Conservation (phyloP, 2,329 filamentous ascomycete genomes). For the Colletotrichum scovillei region DNA sequence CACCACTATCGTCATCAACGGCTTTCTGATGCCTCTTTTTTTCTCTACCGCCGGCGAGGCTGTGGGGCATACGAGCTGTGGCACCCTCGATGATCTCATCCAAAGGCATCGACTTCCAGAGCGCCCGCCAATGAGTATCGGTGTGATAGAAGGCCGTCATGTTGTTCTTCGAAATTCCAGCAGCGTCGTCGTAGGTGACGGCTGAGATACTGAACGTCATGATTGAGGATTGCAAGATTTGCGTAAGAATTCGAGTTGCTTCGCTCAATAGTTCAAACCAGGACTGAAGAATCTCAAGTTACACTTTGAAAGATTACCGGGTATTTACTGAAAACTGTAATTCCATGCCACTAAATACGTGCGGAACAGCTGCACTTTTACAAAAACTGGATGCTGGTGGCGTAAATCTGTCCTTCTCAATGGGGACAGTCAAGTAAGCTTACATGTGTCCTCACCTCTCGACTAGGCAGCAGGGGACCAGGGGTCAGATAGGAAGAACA, state of each 20-base stretch:
- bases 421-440: not conserved
- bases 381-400: not conserved
- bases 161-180: not conserved
- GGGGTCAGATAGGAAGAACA: not conserved
- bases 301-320: too few relatives aligned
- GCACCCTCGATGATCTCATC: slow-evolving; percentile 14
- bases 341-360: not conserved
- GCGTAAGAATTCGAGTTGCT: not conserved
- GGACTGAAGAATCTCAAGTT: too few relatives aligned
- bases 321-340: not conserved
- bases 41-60: not conserved
- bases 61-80: slow-evolving; percentile 2
- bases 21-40: slow-evolving; percentile 3
- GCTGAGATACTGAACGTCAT: slow-evolving; percentile 10
- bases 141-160: slow-evolving; percentile 10
- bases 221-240: not conserved
- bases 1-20: not conserved
- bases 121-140: slow-evolving; percentile 11
- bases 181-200: slow-evolving; percentile 1
- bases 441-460: not conserved
- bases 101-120: slow-evolving; percentile 3
- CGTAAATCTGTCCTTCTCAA: not conserved
- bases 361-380: not conserved
- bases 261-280: not conserved
- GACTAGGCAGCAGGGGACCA: not conserved